phyloP scores from a whole-genome alignment of 768 basidiomycete species.

The Lenzites betulinus region DNA sequence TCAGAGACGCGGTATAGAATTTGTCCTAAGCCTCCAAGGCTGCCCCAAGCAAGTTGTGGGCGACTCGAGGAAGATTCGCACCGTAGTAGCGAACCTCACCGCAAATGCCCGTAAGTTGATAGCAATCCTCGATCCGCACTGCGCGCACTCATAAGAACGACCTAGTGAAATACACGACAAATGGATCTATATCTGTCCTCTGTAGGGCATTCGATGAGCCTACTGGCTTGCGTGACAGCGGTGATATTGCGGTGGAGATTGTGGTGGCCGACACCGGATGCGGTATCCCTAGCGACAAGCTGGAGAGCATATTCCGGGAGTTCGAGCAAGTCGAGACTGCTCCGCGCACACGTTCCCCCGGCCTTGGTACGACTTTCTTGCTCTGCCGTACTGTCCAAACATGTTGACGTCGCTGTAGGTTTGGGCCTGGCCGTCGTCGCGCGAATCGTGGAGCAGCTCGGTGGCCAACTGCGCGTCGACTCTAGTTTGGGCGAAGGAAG shows the following conservation, averaged over 20 bases:
- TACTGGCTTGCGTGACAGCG: slow-evolving; percentile 46
- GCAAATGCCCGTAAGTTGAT: slow-evolving; percentile 64
- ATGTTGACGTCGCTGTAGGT: slow-evolving; percentile 36
- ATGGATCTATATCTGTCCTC: slow-evolving; percentile 61
- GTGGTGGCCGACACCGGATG: slow-evolving; percentile 71
- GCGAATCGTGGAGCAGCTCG: slow-evolving; percentile 75
- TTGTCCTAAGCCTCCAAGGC: slow-evolving; percentile 53
- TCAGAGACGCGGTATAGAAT: slow-evolving; percentile 56
- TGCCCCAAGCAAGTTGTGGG: slow-evolving; percentile 67
- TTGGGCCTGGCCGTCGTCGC: slow-evolving; percentile 82
- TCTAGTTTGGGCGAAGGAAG: slow-evolving; percentile 68
- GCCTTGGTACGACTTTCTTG: slow-evolving; percentile 45
- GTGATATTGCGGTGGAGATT: slow-evolving; percentile 64
- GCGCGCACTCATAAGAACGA: not conserved
- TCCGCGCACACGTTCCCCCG: slow-evolving; percentile 40
- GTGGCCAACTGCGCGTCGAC: slow-evolving; percentile 78
- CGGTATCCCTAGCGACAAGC: slow-evolving; percentile 64
- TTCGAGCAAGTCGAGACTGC: slow-evolving; percentile 75
- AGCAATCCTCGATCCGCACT: too few species aligned
- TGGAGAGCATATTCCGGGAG: slow-evolving; percentile 78
- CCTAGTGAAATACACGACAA: slow-evolving; percentile 69
- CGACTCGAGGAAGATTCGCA: slow-evolving; percentile 71
- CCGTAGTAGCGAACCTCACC: slow-evolving; percentile 75
- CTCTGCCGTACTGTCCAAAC: not conserved
- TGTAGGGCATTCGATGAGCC: slow-evolving; percentile 56